Evolutionary conservation across 805 yeast species (phyloP).

Genomic region (Metschnikowia rubicola): DNA sequence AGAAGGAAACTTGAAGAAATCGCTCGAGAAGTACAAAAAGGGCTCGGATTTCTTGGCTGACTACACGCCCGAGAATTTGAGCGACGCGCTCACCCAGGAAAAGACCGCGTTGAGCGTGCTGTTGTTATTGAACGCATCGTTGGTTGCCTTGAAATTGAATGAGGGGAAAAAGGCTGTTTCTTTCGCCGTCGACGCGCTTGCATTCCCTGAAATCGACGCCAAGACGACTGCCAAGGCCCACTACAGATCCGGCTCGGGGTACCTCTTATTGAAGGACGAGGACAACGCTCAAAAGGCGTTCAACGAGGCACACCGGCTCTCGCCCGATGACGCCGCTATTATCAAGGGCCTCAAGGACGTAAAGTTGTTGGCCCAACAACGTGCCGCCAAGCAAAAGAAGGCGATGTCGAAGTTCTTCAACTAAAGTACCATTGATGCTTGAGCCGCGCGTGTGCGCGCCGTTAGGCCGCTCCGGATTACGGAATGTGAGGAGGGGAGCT

Average conservation of each 20-base stretch:
- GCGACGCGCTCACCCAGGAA: slow-evolving; percentile 49
- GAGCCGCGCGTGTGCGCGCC: too few relatives aligned
- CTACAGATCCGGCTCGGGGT: slow-evolving; percentile 81
- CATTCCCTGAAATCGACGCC: slow-evolving; percentile 54
- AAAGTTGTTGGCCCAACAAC: slow-evolving; percentile 46
- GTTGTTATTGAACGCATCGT: slow-evolving; percentile 66
- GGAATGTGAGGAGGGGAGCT: too few relatives aligned
- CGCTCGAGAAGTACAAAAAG: slow-evolving; percentile 69
- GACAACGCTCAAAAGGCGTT: slow-evolving; percentile 68
- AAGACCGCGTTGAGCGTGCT: slow-evolving; percentile 58
- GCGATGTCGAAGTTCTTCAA: slow-evolving; percentile 68
- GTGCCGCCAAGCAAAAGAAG: slow-evolving; percentile 66
- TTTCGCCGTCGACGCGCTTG: slow-evolving; percentile 66
- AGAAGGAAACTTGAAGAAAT: slow-evolving; percentile 50
- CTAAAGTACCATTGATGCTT: not conserved
- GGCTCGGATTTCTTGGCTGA: slow-evolving; percentile 67
- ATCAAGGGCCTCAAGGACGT: slow-evolving; percentile 60
- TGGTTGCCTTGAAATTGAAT: slow-evolving; percentile 64
- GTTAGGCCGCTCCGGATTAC: too few relatives aligned
- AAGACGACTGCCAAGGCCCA: slow-evolving; percentile 79
- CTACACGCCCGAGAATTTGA: slow-evolving; percentile 68
- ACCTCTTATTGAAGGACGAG: slow-evolving; percentile 57
- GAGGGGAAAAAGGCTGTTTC: slow-evolving; percentile 51
- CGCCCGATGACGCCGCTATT: slow-evolving; percentile 74
- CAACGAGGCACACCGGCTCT: slow-evolving; percentile 57